phyloP scores from a whole-genome alignment of 352 stramenopile genomes.

The Phytopythium montanum region DNA sequence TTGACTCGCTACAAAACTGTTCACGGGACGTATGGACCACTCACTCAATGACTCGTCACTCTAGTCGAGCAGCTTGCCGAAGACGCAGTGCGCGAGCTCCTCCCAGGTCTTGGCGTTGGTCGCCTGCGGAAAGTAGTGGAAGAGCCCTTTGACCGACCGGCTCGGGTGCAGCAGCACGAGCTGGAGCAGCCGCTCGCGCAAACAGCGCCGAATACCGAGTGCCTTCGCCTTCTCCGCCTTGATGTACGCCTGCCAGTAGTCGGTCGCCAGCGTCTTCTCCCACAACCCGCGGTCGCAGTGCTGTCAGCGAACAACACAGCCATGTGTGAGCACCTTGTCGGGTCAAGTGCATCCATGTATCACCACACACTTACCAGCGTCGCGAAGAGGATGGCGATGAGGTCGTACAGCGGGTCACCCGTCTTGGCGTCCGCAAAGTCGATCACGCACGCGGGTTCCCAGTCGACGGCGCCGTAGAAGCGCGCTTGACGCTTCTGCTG shows the following conservation, averaged over 20 bases:
- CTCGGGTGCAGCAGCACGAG: slow-evolving; percentile 79
- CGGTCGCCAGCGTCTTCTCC: slow-evolving; percentile 43
- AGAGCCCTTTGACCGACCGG: slow-evolving; percentile 58
- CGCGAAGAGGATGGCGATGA: slow-evolving; percentile 79
- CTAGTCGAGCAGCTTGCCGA: slow-evolving; percentile 51
- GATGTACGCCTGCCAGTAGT: slow-evolving; percentile 79
- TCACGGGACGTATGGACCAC: slow-evolving; percentile 4
- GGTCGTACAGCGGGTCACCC: slow-evolving; percentile 82
- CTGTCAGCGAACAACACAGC: slow-evolving; percentile 19
- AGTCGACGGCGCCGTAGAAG: slow-evolving; percentile 49
- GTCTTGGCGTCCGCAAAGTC: slow-evolving; percentile 88
- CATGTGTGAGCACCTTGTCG: slow-evolving; percentile 2
- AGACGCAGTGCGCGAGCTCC: slow-evolving; percentile 56
- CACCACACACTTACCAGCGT: slow-evolving; percentile 46
- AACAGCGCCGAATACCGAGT: slow-evolving; percentile 16
- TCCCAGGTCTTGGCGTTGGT: slow-evolving; percentile 42
- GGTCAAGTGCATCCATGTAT: slow-evolving; percentile 6
- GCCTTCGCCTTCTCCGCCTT: slow-evolving; percentile 18
- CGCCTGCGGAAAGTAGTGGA: slow-evolving; percentile 63
- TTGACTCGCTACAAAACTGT: slow-evolving; percentile 5
- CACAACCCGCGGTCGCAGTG: slow-evolving; percentile 65
- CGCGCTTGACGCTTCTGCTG: slow-evolving; percentile 37
- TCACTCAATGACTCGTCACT: background rate
- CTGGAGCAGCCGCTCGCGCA: slow-evolving; percentile 68
- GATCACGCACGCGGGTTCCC: slow-evolving; percentile 69